Evolutionary conservation across 2,329 filamentous ascomycete genomes (phyloP).

Genomic region (Thielaviopsis euricoi): DNA sequence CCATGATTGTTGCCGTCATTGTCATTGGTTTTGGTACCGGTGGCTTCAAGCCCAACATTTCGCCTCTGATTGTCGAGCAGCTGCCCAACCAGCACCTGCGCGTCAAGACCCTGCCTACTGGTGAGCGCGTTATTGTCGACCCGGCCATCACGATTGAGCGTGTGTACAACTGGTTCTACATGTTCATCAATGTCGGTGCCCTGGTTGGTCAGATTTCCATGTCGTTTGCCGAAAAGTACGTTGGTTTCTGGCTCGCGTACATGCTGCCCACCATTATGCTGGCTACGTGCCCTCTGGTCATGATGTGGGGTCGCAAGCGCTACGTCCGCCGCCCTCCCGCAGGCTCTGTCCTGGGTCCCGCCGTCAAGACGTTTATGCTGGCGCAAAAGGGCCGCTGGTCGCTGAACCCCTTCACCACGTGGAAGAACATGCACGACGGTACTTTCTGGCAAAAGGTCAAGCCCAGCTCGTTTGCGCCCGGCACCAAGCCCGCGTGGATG

Average conservation of each 20-base stretch:
- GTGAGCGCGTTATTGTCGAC: constrained; percentile 49
- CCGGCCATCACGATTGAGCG: constrained; percentile 44
- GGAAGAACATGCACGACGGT: constrained; percentile 37
- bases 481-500: constrained; percentile 50
- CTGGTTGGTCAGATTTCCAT: constrained; percentile 46
- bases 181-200: constrained; percentile 56
- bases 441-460: constrained; percentile 53
- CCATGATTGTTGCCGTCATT: constrained; percentile 44
- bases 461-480: constrained; percentile 42
- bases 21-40: constrained; percentile 46
- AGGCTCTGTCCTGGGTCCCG: constrained; percentile 52
- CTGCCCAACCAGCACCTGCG: constrained; percentile 37
- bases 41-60: constrained; percentile 61
- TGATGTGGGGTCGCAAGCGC: constrained; percentile 38
- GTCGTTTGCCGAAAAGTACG: constrained; percentile 57
- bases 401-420: constrained; percentile 44
- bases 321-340: constrained; percentile 44
- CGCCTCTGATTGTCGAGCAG: constrained; percentile 50
- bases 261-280: constrained; percentile 52
- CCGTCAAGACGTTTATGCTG: constrained; percentile 40
- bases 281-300: constrained; percentile 42
- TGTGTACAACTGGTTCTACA: constrained; percentile 55
- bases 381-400: constrained; percentile 56
- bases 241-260: constrained; percentile 60
- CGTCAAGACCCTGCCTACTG: constrained; percentile 32